These are phyloP conservation scores for Angomonas desouzai DNA, from an alignment of 208 protist species.

Conservation along the genomic window DNA sequence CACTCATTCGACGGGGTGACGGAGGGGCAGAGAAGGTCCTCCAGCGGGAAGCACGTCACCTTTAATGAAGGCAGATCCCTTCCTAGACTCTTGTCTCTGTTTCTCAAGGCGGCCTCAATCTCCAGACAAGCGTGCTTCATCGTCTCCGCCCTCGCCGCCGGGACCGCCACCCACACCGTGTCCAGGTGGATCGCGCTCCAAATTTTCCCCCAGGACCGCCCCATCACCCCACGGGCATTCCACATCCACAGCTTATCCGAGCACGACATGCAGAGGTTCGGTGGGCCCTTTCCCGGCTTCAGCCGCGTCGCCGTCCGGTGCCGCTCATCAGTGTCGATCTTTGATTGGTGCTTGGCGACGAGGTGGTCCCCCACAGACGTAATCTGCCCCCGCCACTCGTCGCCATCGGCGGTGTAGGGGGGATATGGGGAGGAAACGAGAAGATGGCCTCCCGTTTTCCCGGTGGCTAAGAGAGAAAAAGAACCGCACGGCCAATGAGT, in stretches of 20 bases:
- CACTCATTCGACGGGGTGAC: neutral
- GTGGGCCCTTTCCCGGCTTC: slow-evolving; percentile 79
- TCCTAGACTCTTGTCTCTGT: neutral
- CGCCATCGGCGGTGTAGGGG: neutral
- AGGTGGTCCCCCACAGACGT: slow-evolving; percentile 21
- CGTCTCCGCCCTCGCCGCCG: neutral
- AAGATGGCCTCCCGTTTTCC: slow-evolving; percentile 45
- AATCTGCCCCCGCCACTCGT: neutral
- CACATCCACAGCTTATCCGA: slow-evolving; percentile 88
- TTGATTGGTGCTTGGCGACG: slow-evolving; percentile 46
- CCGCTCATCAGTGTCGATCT: slow-evolving; percentile 27
- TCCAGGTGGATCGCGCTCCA: slow-evolving; percentile 37
- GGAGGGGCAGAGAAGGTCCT: too few species aligned
- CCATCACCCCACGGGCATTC: slow-evolving; percentile 66
- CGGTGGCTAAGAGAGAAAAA: slow-evolving; percentile 34
- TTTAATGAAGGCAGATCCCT: neutral
- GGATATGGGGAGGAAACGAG: slow-evolving; percentile 43
- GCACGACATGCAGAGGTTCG: slow-evolving; percentile 87
- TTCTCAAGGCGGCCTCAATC: neutral
- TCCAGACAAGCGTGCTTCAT: neutral
- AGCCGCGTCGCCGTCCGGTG: slow-evolving; percentile 33
- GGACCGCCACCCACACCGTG: slow-evolving; percentile 29
- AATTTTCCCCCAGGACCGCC: slow-evolving; percentile 30
- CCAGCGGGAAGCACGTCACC: neutral
- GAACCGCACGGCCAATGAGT: slow-evolving; percentile 73